Percentiles rank a stretch among this genome's conserved stretches.
phyloP scores from a whole-genome alignment of 139 green algal genomes.

The Coccomyxa sp. region DNA sequence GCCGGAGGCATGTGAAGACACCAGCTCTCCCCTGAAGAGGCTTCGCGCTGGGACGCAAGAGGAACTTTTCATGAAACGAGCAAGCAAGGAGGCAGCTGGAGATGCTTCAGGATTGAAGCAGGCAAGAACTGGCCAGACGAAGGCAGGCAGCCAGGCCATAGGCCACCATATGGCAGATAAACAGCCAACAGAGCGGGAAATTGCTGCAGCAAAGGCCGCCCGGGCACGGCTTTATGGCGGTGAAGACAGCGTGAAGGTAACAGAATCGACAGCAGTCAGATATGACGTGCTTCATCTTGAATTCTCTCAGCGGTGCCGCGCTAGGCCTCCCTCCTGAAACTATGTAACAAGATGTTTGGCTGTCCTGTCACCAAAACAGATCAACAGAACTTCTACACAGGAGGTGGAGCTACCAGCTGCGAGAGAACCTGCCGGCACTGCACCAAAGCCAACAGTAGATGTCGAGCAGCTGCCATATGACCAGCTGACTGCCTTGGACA shows the following conservation, averaged over 20 bases:
- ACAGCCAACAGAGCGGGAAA: slow-evolving; percentile 27
- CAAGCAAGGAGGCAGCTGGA: not conserved
- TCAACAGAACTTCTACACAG: too few relatives aligned
- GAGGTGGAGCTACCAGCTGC: not conserved
- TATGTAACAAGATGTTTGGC: too few relatives aligned
- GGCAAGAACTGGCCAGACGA: not conserved
- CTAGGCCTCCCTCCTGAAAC: too few relatives aligned
- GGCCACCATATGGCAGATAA: not conserved
- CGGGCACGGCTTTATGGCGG: slow-evolving; percentile 25
- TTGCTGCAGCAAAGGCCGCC: slow-evolving; percentile 32
- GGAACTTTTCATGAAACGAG: not conserved
- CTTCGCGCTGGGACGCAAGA: not conserved
- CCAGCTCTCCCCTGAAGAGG: not conserved
- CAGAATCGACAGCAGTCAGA: too few relatives aligned
- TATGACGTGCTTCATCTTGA: too few relatives aligned
- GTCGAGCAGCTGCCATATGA: not conserved
- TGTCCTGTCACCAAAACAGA: too few relatives aligned
- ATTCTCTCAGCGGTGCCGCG: too few relatives aligned
- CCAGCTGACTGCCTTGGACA: not conserved
- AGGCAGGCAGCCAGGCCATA: not conserved
- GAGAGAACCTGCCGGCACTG: not conserved
- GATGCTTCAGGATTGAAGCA: not conserved
- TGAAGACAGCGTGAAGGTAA: too few relatives aligned
- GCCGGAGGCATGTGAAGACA: too few relatives aligned
- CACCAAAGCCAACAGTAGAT: not conserved